Evolutionary conservation across 202 grass and related monocot species (phyloP).

Genomic region (Panicum hallii): DNA sequence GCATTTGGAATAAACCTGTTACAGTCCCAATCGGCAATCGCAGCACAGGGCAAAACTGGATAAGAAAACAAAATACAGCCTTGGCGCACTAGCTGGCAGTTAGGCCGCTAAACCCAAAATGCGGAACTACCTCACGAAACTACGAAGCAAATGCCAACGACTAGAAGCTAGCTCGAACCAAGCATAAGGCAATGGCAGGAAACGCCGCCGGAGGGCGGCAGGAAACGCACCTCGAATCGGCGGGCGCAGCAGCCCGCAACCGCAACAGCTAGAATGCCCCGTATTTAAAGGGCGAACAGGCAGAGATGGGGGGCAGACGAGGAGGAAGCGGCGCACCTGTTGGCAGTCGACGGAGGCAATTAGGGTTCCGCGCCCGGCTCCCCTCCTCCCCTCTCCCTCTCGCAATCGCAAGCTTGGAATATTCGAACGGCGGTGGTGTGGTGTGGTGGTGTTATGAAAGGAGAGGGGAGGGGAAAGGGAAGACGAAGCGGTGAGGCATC

Average conservation of each 20-base stretch:
- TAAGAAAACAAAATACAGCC: background rate
- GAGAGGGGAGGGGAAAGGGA: conserved; percentile 9
- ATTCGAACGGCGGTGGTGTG: conserved; percentile 21
- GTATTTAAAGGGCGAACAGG: background rate
- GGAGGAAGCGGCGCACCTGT: conserved; percentile 5
- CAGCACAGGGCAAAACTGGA: background rate
- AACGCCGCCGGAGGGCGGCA: background rate
- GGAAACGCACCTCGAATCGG: conserved; percentile 14
- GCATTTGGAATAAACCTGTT: background rate
- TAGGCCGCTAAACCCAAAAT: background rate
- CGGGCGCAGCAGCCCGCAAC: background rate
- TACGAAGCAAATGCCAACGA: conserved; percentile 20
- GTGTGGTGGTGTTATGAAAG: background rate
- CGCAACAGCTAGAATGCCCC: background rate
- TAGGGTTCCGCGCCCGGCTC: background rate
- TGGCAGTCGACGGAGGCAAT: background rate
- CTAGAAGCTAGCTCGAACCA: background rate
- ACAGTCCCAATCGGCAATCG: background rate
- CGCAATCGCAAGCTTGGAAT: conserved; percentile 48
- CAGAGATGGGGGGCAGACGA: background rate
- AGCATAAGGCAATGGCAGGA: background rate
- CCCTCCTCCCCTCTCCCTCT: background rate
- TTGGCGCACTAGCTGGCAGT: background rate
- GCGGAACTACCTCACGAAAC: conserved; percentile 2
- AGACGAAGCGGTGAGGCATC: conserved; percentile 42